A percentile compares a stretch with the other conserved stretches of the same genome.
These are phyloP conservation scores for Pseudevernia furfuracea DNA, from an alignment of 495 filamentous ascomycete species.

Conservation along the genomic window DNA sequence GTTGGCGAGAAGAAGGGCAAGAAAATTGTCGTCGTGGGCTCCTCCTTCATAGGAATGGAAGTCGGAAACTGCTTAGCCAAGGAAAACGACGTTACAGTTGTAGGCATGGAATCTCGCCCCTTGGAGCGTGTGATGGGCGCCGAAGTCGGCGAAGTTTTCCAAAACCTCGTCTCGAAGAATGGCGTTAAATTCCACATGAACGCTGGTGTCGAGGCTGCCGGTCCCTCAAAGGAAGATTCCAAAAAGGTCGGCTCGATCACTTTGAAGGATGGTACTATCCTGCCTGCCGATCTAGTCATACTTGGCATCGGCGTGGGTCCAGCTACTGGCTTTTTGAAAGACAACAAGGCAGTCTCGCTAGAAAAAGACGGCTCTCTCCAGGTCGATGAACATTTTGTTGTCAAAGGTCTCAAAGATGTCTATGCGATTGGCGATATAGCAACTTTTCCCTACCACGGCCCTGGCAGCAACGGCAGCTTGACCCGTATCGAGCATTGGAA, in stretches of 20 bases:
- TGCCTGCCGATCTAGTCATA: conserved; percentile 84
- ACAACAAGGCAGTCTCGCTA: conserved; percentile 57
- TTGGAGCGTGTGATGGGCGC: conserved; percentile 82
- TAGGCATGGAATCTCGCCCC: conserved; percentile 86
- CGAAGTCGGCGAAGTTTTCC: conserved; percentile 73
- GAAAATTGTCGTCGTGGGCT: conserved; percentile 86
- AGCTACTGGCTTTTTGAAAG: conserved; percentile 74
- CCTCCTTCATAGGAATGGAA: conserved; percentile 96
- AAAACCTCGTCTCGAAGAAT: conserved; percentile 65
- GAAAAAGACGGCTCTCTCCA: conserved; percentile 74
- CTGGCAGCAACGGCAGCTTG: conserved; percentile 61
- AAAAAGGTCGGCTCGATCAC: conserved; percentile 69
- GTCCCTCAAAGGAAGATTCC: conserved; percentile 53
- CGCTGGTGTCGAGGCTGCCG: conserved; percentile 73
- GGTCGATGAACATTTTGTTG: conserved; percentile 68
- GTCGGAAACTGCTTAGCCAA: conserved; percentile 68
- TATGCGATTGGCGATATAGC: conserved; percentile 96
- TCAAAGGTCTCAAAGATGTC: conserved; percentile 66
- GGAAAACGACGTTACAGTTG: conserved; percentile 73
- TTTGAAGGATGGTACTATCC: conserved; percentile 76
- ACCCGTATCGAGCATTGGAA: conserved; percentile 95
- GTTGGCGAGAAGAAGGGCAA: conserved; percentile 73
- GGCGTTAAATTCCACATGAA: conserved; percentile 82
- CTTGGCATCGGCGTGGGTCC: conserved; percentile 84
- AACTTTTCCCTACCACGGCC: conserved; percentile 87